A percentile compares a stretch with the other conserved stretches of the same genome.
These are phyloP conservation scores for Colletotrichum shisoi DNA, from an alignment of 2,329 filamentous ascomycete species.

Conservation along the genomic window DNA sequence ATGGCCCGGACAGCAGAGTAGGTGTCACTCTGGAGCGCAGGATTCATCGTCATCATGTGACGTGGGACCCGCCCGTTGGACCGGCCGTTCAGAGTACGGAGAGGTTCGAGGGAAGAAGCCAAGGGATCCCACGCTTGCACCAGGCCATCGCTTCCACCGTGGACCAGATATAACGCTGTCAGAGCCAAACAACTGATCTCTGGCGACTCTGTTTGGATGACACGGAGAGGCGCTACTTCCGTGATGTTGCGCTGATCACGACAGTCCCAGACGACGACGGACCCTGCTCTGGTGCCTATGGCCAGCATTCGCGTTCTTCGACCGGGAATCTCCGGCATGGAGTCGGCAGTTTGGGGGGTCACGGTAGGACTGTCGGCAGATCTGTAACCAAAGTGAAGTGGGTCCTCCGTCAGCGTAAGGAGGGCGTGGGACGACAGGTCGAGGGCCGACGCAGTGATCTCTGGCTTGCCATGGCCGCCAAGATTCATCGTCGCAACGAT, in stretches of 20 bases:
- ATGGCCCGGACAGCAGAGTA: conserved; percentile 85
- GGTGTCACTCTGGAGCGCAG: conserved; percentile 72
- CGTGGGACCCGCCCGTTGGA: conserved; percentile 84
- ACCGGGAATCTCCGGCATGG: conserved; percentile 74
- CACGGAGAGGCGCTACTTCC: conserved; percentile 73
- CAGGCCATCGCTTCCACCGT: conserved; percentile 92
- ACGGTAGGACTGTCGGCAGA: conserved; percentile 54
- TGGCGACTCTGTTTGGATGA: conserved; percentile 90
- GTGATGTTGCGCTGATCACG: conserved; percentile 71
- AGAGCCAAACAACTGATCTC: conserved; percentile 83
- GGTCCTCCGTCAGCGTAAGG: conserved; percentile 79
- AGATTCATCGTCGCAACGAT: conserved; percentile 22
- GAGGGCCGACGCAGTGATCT: conserved; percentile 74
- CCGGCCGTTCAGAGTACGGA: conserved; percentile 86
- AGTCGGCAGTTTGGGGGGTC: conserved; percentile 53
- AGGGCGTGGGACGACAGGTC: conserved; percentile 78
- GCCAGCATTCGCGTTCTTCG: conserved; percentile 82
- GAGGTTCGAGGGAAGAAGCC: conserved; percentile 76
- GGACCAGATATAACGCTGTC: conserved; percentile 85
- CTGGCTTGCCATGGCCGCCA: conserved; percentile 56
- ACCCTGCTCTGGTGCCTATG: conserved; percentile 79
- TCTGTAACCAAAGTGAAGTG: conserved; percentile 62
- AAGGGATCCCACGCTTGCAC: conserved; percentile 98
- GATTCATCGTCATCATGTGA: conserved; percentile 64
- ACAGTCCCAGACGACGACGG: conserved; percentile 85